Percentiles rank a stretch among this genome's conserved stretches.
Conservation (phyloP, 371 early-diverging fungal genomes). For the Mortierella sp. region DNA sequence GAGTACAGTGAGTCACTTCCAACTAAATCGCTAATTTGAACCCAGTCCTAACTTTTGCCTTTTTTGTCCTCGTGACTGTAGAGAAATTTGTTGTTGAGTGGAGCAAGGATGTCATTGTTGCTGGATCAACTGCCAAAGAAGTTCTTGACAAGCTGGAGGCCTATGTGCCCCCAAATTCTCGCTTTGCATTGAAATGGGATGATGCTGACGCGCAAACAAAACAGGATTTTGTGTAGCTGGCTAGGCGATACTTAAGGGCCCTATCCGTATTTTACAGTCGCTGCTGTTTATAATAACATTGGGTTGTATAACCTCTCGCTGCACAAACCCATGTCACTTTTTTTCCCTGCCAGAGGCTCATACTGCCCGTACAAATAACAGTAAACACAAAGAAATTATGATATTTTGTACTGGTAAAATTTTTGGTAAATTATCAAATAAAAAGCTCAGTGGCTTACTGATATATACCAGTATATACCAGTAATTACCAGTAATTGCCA, state of each 20-base stretch:
- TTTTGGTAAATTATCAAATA: no score
- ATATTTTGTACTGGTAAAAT: no score
- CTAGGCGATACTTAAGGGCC: slow-evolving; percentile 12
- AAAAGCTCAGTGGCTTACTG: no score
- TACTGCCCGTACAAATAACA: no score
- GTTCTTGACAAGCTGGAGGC: slow-evolving; percentile 68
- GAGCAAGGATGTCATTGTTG: slow-evolving; percentile 65
- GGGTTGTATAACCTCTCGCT: no score
- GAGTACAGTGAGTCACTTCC: slow-evolving; percentile 2
- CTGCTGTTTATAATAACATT: no score
- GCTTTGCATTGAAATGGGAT: slow-evolving; percentile 70
- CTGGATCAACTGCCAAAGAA: slow-evolving; percentile 71
- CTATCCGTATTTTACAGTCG: neutral
- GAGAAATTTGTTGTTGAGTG: slow-evolving; percentile 69
- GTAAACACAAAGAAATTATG: no score
- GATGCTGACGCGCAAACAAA: slow-evolving; percentile 19
- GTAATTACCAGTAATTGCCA: no score
- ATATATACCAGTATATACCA: no score
- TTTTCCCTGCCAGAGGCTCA: no score
- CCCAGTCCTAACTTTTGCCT: neutral
- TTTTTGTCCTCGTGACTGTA: slow-evolving; percentile 18
- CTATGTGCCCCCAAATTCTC: slow-evolving; percentile 66
- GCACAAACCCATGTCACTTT: no score
- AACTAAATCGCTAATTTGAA: neutral
- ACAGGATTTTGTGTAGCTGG: slow-evolving; percentile 39